A percentile compares a stretch with the other conserved stretches of the same genome.
Conservation (phyloP, 768 basidiomycete species). For the Plicaturopsis crispa region DNA sequence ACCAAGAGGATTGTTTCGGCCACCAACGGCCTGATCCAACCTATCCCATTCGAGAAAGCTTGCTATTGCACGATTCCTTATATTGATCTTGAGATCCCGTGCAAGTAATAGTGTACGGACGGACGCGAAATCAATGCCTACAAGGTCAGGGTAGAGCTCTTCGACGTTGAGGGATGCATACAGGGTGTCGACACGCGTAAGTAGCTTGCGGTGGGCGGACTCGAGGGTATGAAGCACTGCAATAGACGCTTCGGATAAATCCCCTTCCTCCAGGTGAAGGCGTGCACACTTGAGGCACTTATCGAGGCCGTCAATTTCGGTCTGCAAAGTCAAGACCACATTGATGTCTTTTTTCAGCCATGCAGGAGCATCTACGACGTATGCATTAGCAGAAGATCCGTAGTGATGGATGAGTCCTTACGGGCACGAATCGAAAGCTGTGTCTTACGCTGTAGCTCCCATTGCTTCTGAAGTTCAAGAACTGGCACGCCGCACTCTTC, state of each 20-base stretch:
- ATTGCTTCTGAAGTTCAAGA: constrained; percentile 1
- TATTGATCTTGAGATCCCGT: constrained; percentile 31
- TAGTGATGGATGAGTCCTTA: too few relatives aligned
- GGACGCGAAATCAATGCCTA: constrained; percentile 19
- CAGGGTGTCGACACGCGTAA: constrained; percentile 19
- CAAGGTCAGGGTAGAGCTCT: constrained; percentile 24
- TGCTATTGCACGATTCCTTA: constrained; percentile 22
- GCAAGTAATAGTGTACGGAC: constrained; percentile 23
- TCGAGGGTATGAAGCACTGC: constrained; percentile 13
- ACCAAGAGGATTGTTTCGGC: constrained; percentile 25
- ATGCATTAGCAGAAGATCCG: too few relatives aligned
- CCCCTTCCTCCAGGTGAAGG: constrained; percentile 5
- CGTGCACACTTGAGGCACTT: constrained; percentile 11
- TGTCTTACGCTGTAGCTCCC: constrained; percentile 2
- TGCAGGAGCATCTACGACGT: constrained; percentile 22
- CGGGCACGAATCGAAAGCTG: constrained; percentile 4
- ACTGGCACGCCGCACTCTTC: not conserved
- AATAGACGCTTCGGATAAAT: constrained; percentile 4
- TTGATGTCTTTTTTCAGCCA: constrained; percentile 26
- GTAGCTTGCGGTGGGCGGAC: constrained; percentile 11
- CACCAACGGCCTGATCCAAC: constrained; percentile 24
- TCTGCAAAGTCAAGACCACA: constrained; percentile 21
- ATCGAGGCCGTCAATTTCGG: constrained; percentile 17
- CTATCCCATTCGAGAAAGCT: constrained; percentile 30
- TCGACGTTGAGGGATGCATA: constrained; percentile 28